Percentiles rank a stretch among this genome's conserved stretches.
phyloP scores from a whole-genome alignment of 768 basidiomycete species.

The Imleria badia region DNA sequence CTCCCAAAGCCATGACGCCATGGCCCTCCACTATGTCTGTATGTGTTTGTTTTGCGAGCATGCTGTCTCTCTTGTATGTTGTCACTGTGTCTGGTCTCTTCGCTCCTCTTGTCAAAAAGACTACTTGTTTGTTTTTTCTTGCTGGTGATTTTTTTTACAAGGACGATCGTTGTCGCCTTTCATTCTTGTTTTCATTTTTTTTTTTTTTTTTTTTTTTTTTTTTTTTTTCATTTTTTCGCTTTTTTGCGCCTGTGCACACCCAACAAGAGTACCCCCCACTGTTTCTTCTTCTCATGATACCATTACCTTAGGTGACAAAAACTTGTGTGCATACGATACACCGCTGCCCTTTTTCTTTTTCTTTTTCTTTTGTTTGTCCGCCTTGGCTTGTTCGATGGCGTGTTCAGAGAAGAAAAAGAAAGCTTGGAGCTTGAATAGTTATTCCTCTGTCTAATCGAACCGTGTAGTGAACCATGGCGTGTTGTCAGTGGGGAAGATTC shows the following conservation, averaged over 20 bases:
- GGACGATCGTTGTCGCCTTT: not conserved
- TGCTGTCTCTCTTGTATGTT: slow-evolving; percentile 14
- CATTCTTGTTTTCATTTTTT: slow-evolving; percentile 3
- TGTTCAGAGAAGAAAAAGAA: not conserved
- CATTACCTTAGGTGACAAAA: slow-evolving; percentile 10
- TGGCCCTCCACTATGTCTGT: not conserved
- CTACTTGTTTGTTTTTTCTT: not conserved
- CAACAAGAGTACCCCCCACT: slow-evolving; percentile 13
- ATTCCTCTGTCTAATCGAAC: not conserved
- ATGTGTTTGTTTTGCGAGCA: slow-evolving; percentile 5
- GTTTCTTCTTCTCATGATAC: slow-evolving; percentile 4
- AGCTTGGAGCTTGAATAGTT: not conserved
- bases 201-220: too few species aligned
- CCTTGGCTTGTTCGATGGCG: not conserved
- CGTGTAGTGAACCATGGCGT: too few species aligned
- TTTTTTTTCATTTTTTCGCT: too few species aligned
- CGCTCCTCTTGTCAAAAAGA: not conserved
- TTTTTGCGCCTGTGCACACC: slow-evolving; percentile 7
- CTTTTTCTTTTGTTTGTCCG: slow-evolving; percentile 5
- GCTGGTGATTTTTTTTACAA: not conserved
- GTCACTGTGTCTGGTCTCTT: not conserved
- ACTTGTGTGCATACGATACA: slow-evolving; percentile 19
- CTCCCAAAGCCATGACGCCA: slow-evolving; percentile 24
- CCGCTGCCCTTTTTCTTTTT: not conserved
- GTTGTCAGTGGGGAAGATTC: too few species aligned